Percentiles rank a stretch among this genome's conserved stretches.
These are phyloP conservation scores for Phytopythium boreale DNA, from an alignment of 352 stramenopile genomes.

Conservation along the genomic window DNA sequence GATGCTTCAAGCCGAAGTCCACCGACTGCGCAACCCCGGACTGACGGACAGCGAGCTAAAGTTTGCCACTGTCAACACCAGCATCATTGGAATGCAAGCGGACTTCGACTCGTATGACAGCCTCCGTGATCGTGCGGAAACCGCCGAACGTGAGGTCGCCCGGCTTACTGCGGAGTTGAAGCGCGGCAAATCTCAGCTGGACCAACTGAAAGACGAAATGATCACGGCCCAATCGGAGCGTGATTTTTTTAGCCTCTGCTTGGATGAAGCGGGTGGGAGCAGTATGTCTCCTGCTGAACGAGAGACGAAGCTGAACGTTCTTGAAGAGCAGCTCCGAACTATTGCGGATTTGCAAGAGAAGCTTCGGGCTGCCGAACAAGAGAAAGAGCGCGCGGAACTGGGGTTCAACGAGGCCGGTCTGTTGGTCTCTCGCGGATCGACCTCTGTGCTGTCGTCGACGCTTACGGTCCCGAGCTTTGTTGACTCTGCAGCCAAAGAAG, in stretches of 20 bases:
- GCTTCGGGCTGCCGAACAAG: constrained; percentile 54
- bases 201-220: constrained; percentile 84
- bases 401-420: constrained; percentile 18
- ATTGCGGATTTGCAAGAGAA: constrained; percentile 83
- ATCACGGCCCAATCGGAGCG: constrained; percentile 82
- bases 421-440: constrained; percentile 10
- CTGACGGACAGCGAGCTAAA: constrained; percentile 80
- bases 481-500: constrained; percentile 51
- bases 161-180: constrained; percentile 75
- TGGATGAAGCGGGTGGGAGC: constrained; percentile 42
- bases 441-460: constrained; percentile 14
- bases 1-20: constrained; percentile 79
- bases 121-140: constrained; percentile 69
- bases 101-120: constrained; percentile 80
- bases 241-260: constrained; percentile 69
- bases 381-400: constrained; percentile 65
- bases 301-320: constrained; percentile 58
- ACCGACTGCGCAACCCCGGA: constrained; percentile 75
- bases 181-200: constrained; percentile 70
- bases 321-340: constrained; percentile 77
- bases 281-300: constrained; percentile 31
- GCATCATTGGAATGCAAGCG: constrained; percentile 60
- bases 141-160: constrained; percentile 74
- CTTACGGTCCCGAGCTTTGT: constrained; percentile 38
- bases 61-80: constrained; percentile 50